A percentile compares a stretch with the other conserved stretches of the same genome.
Conservation (phyloP, 2,329 filamentous ascomycete genomes). For the Calonectria henricotiae region DNA sequence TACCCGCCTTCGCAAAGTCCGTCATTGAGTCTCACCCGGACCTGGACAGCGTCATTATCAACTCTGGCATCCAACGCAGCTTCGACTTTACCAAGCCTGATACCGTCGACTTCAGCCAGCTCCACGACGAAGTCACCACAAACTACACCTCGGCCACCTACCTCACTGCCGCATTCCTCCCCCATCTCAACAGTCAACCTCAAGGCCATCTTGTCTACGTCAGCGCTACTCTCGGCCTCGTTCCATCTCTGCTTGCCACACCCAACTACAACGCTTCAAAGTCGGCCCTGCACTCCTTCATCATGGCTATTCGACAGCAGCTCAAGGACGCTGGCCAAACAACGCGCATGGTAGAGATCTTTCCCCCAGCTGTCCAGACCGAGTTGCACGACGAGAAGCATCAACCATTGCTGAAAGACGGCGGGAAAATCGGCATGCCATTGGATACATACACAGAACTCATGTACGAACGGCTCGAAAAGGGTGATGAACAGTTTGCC, state of each 20-base stretch:
- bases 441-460: conserved; percentile 62
- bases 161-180: conserved; percentile 45
- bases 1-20: conserved; percentile 39
- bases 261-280: conserved; percentile 50
- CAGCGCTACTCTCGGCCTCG: conserved; percentile 40
- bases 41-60: conserved; percentile 68
- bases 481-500: conserved; percentile 43
- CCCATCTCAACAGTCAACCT: conserved; percentile 40
- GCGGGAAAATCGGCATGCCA: conserved; percentile 55
- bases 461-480: conserved; percentile 37
- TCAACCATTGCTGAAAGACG: conserved; percentile 40
- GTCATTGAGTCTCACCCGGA: conserved; percentile 37
- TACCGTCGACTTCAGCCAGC: conserved; percentile 49
- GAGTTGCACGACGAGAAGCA: conserved; percentile 44
- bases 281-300: conserved; percentile 47
- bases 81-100: conserved; percentile 51
- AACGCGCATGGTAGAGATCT: conserved; percentile 46
- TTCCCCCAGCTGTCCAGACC: conserved; percentile 48
- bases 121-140: conserved; percentile 44
- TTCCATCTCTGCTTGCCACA: conserved; percentile 40
- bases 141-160: conserved; percentile 46
- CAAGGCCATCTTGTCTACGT: conserved; percentile 41
- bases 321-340: conserved; percentile 37
- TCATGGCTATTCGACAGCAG: conserved; percentile 43
- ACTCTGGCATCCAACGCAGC: conserved; percentile 69